A percentile compares a stretch with the other conserved stretches of the same genome.
These are phyloP conservation scores for Flaveria brownii DNA, from an alignment of 129 eudicot species.

Conservation along the genomic window DNA sequence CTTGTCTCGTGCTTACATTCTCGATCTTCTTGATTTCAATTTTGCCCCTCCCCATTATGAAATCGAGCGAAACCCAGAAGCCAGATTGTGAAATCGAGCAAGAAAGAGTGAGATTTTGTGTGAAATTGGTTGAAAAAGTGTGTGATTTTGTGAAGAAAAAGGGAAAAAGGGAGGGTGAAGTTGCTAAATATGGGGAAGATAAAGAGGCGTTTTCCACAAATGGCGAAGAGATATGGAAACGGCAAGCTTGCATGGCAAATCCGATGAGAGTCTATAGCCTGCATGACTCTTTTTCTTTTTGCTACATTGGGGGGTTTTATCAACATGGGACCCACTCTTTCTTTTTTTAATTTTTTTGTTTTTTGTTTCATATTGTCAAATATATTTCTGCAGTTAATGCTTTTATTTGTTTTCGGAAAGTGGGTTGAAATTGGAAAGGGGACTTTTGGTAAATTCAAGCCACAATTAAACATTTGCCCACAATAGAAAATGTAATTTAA, in stretches of 20 bases:
- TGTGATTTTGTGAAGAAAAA: not conserved
- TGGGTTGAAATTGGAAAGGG: conserved; percentile 36
- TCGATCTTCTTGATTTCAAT: conserved; percentile 87
- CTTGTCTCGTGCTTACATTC: conserved; percentile 77
- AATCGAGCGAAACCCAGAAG: not conserved
- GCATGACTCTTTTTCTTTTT: conserved; percentile 59
- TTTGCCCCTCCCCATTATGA: conserved; percentile 75
- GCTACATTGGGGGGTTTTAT: conserved; percentile 44
- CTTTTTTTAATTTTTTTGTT: not conserved
- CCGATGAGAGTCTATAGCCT: conserved; percentile 40
- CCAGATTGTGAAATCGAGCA: conserved; percentile 24
- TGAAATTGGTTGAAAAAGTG: conserved; percentile 1
- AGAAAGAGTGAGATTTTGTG: conserved; percentile 17
- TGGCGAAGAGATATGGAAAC: conserved; percentile 62
- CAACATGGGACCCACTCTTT: conserved; percentile 41
- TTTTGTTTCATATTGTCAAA: not conserved
- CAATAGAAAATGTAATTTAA: not conserved
- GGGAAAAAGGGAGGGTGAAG: not conserved
- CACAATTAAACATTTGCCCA: not conserved
- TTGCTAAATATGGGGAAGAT: conserved; percentile 49
- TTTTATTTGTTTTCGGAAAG: conserved; percentile 33
- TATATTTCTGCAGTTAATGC: not conserved
- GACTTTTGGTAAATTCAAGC: conserved; percentile 28
- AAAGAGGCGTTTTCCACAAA: conserved; percentile 63
- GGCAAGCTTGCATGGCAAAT: conserved; percentile 75